Conservation (phyloP, 75 land plant genomes). For the Ceratopteris richardii region DNA sequence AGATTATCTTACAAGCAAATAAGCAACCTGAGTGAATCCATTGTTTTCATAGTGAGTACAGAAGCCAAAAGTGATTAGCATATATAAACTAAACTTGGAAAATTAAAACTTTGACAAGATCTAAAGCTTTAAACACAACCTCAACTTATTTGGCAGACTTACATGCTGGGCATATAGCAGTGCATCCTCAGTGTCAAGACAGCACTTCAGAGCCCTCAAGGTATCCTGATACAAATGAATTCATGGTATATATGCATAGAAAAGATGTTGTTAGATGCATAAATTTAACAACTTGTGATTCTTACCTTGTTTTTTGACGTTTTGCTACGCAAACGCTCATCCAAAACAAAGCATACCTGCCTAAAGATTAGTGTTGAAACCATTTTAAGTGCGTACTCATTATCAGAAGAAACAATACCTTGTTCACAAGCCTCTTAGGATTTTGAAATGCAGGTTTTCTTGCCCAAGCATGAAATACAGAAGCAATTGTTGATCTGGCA, state of each 20-base stretch:
- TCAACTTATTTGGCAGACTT: constrained; percentile 30
- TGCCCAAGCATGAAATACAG: constrained; percentile 89
- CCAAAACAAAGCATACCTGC: constrained; percentile 88
- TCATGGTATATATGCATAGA: too few species aligned
- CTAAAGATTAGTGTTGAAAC: not conserved
- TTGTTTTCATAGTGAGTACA: too few species aligned
- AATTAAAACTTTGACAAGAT: too few species aligned
- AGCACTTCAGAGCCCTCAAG: constrained; percentile 50
- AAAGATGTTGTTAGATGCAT: not conserved
- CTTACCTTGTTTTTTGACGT: constrained; percentile 66
- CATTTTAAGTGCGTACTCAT: too few species aligned
- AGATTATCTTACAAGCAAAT: too few species aligned
- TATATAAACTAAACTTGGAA: too few species aligned
- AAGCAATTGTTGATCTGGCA: constrained; percentile 65
- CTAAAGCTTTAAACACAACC: too few species aligned
- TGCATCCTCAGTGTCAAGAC: constrained; percentile 61
- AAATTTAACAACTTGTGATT: not conserved
- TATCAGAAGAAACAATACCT: constrained; percentile 34
- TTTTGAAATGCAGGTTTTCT: constrained; percentile 82
- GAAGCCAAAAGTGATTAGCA: too few species aligned
- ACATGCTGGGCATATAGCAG: constrained; percentile 73
- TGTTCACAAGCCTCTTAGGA: constrained; percentile 77
- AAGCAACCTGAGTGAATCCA: too few species aligned
- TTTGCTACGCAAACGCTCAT: constrained; percentile 67
- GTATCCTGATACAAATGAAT: constrained; percentile 49